phyloP scores from a whole-genome alignment of 2,329 filamentous ascomycete species.

The Ceratocystis destructans region DNA sequence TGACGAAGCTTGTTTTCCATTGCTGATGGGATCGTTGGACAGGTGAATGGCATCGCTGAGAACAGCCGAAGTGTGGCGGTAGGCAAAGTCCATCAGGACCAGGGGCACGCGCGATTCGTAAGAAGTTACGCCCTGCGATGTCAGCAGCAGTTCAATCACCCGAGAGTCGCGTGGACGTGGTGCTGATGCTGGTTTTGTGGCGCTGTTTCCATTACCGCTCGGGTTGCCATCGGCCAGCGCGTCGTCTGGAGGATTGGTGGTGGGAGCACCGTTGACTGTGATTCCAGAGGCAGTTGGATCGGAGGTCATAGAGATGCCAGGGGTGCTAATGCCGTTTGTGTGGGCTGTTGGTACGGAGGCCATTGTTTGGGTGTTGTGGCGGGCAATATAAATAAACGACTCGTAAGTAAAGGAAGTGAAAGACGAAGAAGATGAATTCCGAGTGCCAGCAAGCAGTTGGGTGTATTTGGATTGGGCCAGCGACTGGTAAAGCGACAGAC shows the following conservation, averaged over 20 bases:
- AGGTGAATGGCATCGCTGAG: constrained; percentile 59
- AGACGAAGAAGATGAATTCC: neutral
- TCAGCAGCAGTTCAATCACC: constrained; percentile 66
- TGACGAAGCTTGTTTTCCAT: constrained; percentile 36
- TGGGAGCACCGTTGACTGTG: constrained; percentile 22
- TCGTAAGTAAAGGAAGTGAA: neutral
- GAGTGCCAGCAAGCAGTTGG: too few species aligned
- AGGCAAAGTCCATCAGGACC: constrained; percentile 73
- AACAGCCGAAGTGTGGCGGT: constrained; percentile 62
- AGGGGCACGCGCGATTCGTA: constrained; percentile 75
- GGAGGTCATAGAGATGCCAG: constrained; percentile 26
- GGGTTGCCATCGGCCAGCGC: neutral
- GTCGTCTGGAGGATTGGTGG: neutral
- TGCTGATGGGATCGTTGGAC: constrained; percentile 52
- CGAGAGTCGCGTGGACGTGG: constrained; percentile 63
- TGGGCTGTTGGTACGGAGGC: constrained; percentile 26
- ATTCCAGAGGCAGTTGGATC: neutral
- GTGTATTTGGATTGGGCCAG: too few species aligned
- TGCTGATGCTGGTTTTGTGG: constrained; percentile 29
- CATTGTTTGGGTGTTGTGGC: neutral
- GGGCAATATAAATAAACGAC: too few species aligned
- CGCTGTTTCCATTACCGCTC: constrained; percentile 18
- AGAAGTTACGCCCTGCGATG: constrained; percentile 61
- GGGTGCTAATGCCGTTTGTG: constrained; percentile 38
- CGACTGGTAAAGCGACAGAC: too few species aligned